Evolutionary conservation across 208 protist genomes (phyloP).

Genomic region (Angomonas deanei): DNA sequence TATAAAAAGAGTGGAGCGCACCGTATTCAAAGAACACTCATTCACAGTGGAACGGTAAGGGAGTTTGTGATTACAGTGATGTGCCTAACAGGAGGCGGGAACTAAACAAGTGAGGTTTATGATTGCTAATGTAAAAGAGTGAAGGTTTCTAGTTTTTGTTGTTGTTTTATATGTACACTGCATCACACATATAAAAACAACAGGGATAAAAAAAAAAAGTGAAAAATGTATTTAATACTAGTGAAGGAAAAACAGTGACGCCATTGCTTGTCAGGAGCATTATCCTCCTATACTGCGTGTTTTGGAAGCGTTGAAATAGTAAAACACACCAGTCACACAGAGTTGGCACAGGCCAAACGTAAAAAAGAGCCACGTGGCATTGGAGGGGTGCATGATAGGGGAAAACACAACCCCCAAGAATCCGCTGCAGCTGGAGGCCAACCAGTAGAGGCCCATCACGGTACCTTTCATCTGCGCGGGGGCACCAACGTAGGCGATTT

Average conservation of each 20-base stretch:
- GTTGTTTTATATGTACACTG: constrained; percentile 1
- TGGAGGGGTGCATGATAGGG: constrained; percentile 47
- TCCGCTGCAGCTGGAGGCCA: constrained; percentile 56
- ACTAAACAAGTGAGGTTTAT: no score
- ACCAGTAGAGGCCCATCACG: constrained; percentile 60
- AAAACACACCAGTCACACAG: constrained; percentile 31
- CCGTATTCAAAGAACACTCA: background rate
- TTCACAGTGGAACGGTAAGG: background rate
- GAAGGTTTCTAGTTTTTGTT: background rate
- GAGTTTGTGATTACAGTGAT: no score
- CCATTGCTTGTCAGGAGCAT: background rate
- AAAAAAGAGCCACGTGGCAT: constrained; percentile 40
- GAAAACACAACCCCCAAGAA: constrained; percentile 57
- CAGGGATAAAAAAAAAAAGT: background rate
- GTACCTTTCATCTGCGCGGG: constrained; percentile 57
- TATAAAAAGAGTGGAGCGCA: no score
- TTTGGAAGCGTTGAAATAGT: constrained; percentile 21
- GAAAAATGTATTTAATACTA: background rate
- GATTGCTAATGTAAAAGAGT: no score
- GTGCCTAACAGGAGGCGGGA: no score
- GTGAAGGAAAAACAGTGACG: background rate
- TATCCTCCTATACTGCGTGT: background rate
- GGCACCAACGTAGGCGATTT: constrained; percentile 50
- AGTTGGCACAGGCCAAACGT: constrained; percentile 28
- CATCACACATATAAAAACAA: background rate